Percentiles rank a stretch among this genome's conserved stretches.
Conservation (phyloP, 495 filamentous ascomycete species). For the Halenospora varia region DNA sequence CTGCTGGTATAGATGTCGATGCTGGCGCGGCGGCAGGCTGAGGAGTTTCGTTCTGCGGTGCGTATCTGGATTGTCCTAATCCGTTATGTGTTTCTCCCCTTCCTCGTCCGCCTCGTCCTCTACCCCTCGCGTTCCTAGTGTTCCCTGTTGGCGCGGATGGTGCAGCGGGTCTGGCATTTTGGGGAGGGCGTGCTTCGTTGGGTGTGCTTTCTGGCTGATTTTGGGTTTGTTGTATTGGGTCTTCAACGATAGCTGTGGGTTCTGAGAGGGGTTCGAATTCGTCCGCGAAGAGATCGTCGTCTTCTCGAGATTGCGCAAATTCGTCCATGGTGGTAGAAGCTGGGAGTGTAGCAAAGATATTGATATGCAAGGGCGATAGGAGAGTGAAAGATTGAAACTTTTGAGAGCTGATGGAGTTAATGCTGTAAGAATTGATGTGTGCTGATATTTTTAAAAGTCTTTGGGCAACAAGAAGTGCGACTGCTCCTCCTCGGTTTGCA, state of each 20-base stretch:
- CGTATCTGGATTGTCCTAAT: slow-evolving; percentile 11
- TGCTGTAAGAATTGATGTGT: too few species aligned
- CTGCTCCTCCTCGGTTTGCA: too few species aligned
- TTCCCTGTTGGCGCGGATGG: neutral
- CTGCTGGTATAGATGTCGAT: neutral
- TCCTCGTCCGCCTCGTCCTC: neutral
- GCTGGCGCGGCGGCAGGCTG: neutral
- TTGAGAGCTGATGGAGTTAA: too few species aligned
- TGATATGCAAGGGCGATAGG: neutral
- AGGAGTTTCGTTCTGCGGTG: slow-evolving; percentile 2
- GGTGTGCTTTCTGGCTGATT: too few species aligned
- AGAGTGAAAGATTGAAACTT: too few species aligned
- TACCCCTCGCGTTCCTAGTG: neutral
- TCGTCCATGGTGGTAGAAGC: slow-evolving; percentile 30
- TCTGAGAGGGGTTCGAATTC: slow-evolving; percentile 61
- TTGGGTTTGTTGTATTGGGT: too few species aligned
- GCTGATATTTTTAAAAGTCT: too few species aligned
- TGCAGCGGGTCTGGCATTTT: neutral
- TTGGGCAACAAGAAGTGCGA: too few species aligned
- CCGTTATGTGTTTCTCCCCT: slow-evolving; percentile 19
- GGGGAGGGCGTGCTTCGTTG: too few species aligned
- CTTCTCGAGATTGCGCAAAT: slow-evolving; percentile 63
- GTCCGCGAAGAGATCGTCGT: slow-evolving; percentile 69
- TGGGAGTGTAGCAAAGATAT: neutral
- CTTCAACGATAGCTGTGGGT: slow-evolving; percentile 26